phyloP scores from a whole-genome alignment of 2,329 filamentous ascomycete genomes.

The Pseudophaeomoniella oleicola region DNA sequence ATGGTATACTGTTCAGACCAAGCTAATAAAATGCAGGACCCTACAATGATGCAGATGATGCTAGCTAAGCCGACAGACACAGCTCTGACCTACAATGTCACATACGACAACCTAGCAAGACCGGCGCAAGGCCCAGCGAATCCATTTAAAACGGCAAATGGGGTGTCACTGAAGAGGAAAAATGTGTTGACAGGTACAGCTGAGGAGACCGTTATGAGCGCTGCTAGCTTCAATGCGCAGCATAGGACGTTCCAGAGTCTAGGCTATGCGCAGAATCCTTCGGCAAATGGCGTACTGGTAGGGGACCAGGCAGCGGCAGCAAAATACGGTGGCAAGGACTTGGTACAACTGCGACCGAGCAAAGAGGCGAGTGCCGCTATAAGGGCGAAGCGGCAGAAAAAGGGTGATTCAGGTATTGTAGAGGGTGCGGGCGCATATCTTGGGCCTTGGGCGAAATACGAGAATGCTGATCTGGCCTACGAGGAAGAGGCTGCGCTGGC shows the following conservation, averaged over 20 bases:
- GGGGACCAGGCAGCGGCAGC: slow-evolving; percentile 32
- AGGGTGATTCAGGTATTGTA: slow-evolving; percentile 68
- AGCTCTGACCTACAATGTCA: slow-evolving; percentile 38
- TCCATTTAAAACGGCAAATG: slow-evolving; percentile 53
- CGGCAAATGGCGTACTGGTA: slow-evolving; percentile 25
- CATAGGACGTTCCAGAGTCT: slow-evolving; percentile 67
- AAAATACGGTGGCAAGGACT: slow-evolving; percentile 35
- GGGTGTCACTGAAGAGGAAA: slow-evolving; percentile 53
- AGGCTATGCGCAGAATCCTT: slow-evolving; percentile 37
- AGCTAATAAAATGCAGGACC: slow-evolving; percentile 28
- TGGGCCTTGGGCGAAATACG: slow-evolving; percentile 86
- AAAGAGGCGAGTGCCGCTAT: slow-evolving; percentile 59
- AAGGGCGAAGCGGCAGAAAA: slow-evolving; percentile 64
- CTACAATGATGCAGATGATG: slow-evolving; percentile 34
- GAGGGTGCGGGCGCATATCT: slow-evolving; percentile 82
- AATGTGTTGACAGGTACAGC: slow-evolving; percentile 76
- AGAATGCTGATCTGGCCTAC: slow-evolving; percentile 55
- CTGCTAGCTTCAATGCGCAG: slow-evolving; percentile 76
- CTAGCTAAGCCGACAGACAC: slow-evolving; percentile 36
- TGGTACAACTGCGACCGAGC: slow-evolving; percentile 37
- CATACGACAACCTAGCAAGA: slow-evolving; percentile 57
- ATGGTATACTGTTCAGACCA: slow-evolving; percentile 4
- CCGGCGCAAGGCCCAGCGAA: slow-evolving; percentile 56
- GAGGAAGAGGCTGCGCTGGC: slow-evolving; percentile 53
- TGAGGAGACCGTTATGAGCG: slow-evolving; percentile 76